These are phyloP conservation scores for Thraustochytrium striatum DNA, from an alignment of 352 stramenopile species.

Conservation along the genomic window DNA sequence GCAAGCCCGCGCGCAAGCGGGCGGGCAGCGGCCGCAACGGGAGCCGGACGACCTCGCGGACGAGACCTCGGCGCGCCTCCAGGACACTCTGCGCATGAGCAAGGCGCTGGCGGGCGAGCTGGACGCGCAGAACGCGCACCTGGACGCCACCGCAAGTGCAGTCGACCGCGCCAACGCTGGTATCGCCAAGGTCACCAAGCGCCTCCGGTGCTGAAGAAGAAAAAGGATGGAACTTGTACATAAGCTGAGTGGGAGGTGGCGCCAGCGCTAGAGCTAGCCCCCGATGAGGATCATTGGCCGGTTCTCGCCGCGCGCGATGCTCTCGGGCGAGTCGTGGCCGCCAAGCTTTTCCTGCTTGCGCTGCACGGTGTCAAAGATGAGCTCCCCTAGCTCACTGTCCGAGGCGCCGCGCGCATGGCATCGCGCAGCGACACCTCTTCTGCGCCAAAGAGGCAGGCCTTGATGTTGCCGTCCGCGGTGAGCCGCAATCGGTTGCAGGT, in stretches of 20 bases:
- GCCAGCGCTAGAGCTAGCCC: conserved; percentile 66
- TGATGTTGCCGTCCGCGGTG: conserved; percentile 88
- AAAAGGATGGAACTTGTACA: not conserved
- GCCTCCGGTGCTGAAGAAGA: not conserved
- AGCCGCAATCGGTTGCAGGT: conserved; percentile 93
- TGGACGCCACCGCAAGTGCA: not conserved
- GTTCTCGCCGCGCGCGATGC: conserved; percentile 87
- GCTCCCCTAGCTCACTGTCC: conserved; percentile 72
- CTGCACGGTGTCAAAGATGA: conserved; percentile 82
- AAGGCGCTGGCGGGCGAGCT: conserved; percentile 14
- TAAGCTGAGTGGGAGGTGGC: not conserved
- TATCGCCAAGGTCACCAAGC: conserved; percentile 16
- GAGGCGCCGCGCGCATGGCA: conserved; percentile 61
- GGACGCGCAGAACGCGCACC: conserved; percentile 16
- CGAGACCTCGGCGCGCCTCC: not conserved
- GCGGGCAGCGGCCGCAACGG: not conserved
- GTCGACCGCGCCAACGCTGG: conserved; percentile 27
- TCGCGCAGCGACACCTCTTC: conserved; percentile 87
- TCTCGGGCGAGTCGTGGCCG: conserved; percentile 69
- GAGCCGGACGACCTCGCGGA: not conserved
- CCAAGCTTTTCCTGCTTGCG: conserved; percentile 87
- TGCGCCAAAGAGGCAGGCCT: conserved; percentile 88
- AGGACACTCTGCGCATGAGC: not conserved
- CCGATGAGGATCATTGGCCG: conserved; percentile 96
- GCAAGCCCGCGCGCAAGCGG: not conserved